Evolutionary conservation across 768 basidiomycete genomes (phyloP).

Genomic region (Boletus tomentosulus): DNA sequence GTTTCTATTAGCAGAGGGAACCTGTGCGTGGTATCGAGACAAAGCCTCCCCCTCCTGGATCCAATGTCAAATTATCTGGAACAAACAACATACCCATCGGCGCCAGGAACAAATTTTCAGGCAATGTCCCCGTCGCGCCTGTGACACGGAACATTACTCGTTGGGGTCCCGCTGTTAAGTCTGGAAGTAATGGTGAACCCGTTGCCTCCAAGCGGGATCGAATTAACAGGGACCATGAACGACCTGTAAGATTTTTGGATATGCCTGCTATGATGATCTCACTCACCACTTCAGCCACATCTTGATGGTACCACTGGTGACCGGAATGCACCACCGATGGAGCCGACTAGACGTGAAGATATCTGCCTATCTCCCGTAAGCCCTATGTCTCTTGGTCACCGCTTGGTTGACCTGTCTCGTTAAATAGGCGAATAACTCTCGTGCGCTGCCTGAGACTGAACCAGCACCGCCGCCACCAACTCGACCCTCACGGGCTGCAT

Average conservation of each 20-base stretch:
- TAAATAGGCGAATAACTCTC: slow-evolving; percentile 7
- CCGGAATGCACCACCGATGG: background rate
- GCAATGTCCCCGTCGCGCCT: background rate
- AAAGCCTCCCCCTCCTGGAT: slow-evolving; percentile 10
- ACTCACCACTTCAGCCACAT: slow-evolving; percentile 14
- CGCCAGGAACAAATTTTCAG: slow-evolving; percentile 21
- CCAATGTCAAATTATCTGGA: slow-evolving; percentile 27
- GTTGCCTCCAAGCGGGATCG: slow-evolving; percentile 15
- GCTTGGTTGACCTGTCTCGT: background rate
- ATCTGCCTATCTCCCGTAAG: slow-evolving; percentile 19
- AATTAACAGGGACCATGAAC: slow-evolving; percentile 19
- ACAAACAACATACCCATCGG: slow-evolving; percentile 33
- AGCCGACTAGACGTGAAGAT: slow-evolving; percentile 12
- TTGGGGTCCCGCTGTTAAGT: background rate
- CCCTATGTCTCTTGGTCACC: background rate
- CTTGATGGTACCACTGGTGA: slow-evolving; percentile 9
- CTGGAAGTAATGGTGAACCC: slow-evolving; percentile 22
- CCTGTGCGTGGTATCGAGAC: slow-evolving; percentile 12
- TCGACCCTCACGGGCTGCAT: slow-evolving; percentile 15
- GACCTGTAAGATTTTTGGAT: slow-evolving; percentile 15
- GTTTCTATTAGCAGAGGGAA: slow-evolving; percentile 17
- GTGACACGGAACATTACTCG: background rate
- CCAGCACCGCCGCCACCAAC: background rate
- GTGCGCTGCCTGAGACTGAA: slow-evolving; percentile 12
- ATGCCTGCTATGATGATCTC: background rate